Base-by-base conservation (phyloP, 768 basidiomycete species). In the Suillus subalutaceus region DNA sequence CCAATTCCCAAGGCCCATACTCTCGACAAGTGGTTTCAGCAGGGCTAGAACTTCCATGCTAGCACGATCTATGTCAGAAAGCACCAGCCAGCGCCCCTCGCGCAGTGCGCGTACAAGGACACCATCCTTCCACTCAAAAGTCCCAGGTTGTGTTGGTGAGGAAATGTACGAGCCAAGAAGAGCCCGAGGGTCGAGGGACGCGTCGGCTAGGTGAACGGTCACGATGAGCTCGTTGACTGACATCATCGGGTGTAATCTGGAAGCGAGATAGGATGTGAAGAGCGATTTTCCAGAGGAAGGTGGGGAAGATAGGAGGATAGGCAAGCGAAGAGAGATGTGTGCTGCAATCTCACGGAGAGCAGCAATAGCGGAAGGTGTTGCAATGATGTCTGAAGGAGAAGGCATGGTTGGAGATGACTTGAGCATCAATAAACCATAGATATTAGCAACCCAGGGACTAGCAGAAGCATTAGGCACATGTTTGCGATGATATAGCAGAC, bases 121-220 rank as follows among this genome's bases (percentile, higher is more conserved):
- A 7, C 97, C 97, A 68, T 98, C 96, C 78, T 91, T 93, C 93
- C 96, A 99, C 70, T 97, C 94, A 71, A 99, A 99, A 2, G 87
- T 88, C 6, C 97, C 97, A 0, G 94, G 89, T 32, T 86, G 85
- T 2, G 85, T 88, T 0, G 90, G 83, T 0, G 97, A 97, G 2
- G 97, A 97, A 3, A 94, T 82, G 66, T 99, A 97, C 2, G 94
- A 96, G 6, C 97, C 97, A 52, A 99, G 85, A 6, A 99, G 84
- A 0, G 95, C 91, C 30, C 97, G 91, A 38, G 96, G 91, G 73
- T 99, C 97, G 55, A 99, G 84, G 2, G 97, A 97, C 0, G 96
- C 97, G 71, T 99, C 97, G 7, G 95, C 94, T 32, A 99, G 88
- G 71, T 97, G 92, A 66, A 99, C 89, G 1, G 86, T 89, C 40